Base-by-base conservation (phyloP, 1,139 yeast genomes). In the Yamadazyma buinensis region DNA sequence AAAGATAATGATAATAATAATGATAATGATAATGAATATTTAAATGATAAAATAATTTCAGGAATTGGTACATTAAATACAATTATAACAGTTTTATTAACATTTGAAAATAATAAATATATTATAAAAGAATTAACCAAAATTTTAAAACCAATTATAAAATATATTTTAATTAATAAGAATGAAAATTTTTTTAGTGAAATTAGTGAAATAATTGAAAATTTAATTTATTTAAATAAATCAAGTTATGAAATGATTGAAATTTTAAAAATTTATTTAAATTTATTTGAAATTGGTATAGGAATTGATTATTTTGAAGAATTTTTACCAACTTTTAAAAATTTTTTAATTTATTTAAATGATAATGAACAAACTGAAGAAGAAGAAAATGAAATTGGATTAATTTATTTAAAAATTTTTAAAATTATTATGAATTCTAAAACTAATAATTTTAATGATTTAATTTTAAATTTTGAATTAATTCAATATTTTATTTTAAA, bases 31-130 rank as follows among this genome's bases (percentile, higher is more conserved):
- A 37, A 57, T 42, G 76, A 70, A 29, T 79, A 76, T 35, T 65
- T 72, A 41, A 77, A 80, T 21, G 96, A 87, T 44, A 92, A 90
- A 57, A 80, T 84, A 22, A 80, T 85, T 74, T 90, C 96, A 1
- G 96, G 95, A 0, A 61, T 85, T 31, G 97, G 97, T 23, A 73
- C 88, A 21, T 65, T 92, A 47, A 87, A 84, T 48, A 90, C 97
- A 2, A 77, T 90, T 67, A 80, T 87, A 33, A 87, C 96, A 1
- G 83, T 92, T n/a, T 61, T 92, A 33, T 59, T 88, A 39, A 84
- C 95, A 10, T 80, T 92, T 57, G 97, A 92, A 55, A 84, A 83
- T 51, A 81, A 95, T 2, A 67, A 67, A 17, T 87, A 79, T 19
- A 72, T 85, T 12, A 66, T 90, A 29, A 60, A 67, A 32, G 72